These are phyloP conservation scores for Aureobasidium sp. DNA, from an alignment of 2,329 filamentous ascomycete species.

Conservation along the genomic window DNA sequence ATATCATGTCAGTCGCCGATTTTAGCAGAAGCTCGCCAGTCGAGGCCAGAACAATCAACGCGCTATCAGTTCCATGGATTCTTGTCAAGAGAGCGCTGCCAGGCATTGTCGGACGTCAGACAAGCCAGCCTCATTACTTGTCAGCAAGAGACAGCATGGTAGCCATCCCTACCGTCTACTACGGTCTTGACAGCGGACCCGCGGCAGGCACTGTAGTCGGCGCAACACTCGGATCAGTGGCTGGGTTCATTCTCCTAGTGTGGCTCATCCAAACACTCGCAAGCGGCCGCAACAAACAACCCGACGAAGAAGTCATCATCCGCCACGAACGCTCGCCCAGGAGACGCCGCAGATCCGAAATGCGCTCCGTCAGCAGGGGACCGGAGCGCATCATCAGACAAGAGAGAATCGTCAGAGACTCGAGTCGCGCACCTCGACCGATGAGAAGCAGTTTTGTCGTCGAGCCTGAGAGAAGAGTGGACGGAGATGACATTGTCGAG, in stretches of 20 bases:
- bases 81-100: constrained; percentile 1
- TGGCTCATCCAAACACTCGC: constrained; percentile 43
- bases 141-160: constrained; percentile 24
- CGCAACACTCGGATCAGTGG: constrained; percentile 51
- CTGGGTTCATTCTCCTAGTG: constrained; percentile 46
- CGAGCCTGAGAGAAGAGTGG: constrained; percentile 39
- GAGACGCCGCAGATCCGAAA: constrained; percentile 29
- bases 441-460: constrained; percentile 33
- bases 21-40: background rate
- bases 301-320: constrained; percentile 29
- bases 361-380: constrained; percentile 26
- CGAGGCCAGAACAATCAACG: constrained; percentile 1
- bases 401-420: constrained; percentile 30
- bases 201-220: constrained; percentile 52
- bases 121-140: constrained; percentile 3
- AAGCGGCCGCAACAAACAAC: constrained; percentile 23
- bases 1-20: background rate
- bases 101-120: constrained; percentile 8
- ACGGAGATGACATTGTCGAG: constrained; percentile 50
- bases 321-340: constrained; percentile 22
- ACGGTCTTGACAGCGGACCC: constrained; percentile 46
- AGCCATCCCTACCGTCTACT: constrained; percentile 57
- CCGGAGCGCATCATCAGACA: constrained; percentile 30
- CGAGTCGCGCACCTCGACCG: constrained; percentile 17
- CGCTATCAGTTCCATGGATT: background rate